A percentile compares a stretch with the other conserved stretches of the same genome.
Conservation (phyloP, 805 yeast species). For the Martiniozyma abietophila region DNA sequence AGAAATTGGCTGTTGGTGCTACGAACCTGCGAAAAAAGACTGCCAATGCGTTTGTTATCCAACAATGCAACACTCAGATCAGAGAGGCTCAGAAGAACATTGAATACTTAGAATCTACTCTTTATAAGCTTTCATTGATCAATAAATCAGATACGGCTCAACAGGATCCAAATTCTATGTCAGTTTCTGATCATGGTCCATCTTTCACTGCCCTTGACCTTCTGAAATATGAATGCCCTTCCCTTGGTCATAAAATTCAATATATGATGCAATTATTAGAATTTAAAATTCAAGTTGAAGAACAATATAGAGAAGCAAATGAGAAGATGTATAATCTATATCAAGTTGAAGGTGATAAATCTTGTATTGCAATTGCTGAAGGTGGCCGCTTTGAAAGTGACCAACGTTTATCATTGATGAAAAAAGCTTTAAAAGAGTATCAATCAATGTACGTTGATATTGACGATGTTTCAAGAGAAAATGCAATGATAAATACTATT, state of each 20-base stretch:
- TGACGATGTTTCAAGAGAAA: slow-evolving; percentile 58
- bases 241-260: slow-evolving; percentile 88
- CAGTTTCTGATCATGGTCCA: slow-evolving; percentile 24
- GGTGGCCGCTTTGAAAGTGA: slow-evolving; percentile 79
- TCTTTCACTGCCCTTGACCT: slow-evolving; percentile 67
- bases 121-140: slow-evolving; percentile 46
- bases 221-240: slow-evolving; percentile 87
- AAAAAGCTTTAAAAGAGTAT: slow-evolving; percentile 76
- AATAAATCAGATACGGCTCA: slow-evolving; percentile 5
- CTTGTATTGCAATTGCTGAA: slow-evolving; percentile 79
- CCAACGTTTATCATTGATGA: slow-evolving; percentile 75
- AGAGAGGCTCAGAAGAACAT: slow-evolving; percentile 88
- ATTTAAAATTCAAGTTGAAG: slow-evolving; percentile 88
- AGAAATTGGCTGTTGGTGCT: slow-evolving; percentile 82
- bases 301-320: slow-evolving; percentile 87
- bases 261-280: slow-evolving; percentile 92
- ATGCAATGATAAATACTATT: slow-evolving; percentile 56
- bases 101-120: slow-evolving; percentile 73
- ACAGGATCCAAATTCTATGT: slow-evolving; percentile 1
- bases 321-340: slow-evolving; percentile 82
- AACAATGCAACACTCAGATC: slow-evolving; percentile 82
- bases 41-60: slow-evolving; percentile 71
- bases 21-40: slow-evolving; percentile 72
- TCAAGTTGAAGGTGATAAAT: slow-evolving; percentile 83
- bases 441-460: slow-evolving; percentile 76